Evolutionary conservation across 2,329 filamentous ascomycete genomes (phyloP).

Genomic region (Ascochyta lentis): DNA sequence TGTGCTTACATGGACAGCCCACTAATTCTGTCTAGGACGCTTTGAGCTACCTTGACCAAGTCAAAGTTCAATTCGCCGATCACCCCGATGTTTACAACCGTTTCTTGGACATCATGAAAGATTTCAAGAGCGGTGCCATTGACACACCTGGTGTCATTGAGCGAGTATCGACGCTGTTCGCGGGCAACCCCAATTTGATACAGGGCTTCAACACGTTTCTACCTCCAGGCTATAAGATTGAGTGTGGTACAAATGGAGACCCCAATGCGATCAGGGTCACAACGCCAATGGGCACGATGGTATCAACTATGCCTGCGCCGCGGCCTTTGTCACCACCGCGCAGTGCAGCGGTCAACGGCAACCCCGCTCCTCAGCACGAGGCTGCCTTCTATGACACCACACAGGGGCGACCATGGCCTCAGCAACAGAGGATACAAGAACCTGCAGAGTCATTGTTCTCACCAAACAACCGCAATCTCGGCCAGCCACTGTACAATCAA

Average conservation of each 20-base stretch:
- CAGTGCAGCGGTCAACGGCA: slow-evolving; percentile 64
- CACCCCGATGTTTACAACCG: slow-evolving; percentile 97
- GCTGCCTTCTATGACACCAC: slow-evolving; percentile 45
- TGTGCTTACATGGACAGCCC: slow-evolving; percentile 1
- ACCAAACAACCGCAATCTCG: slow-evolving; percentile 53
- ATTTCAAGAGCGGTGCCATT: slow-evolving; percentile 99
- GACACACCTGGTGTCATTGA: slow-evolving; percentile 98
- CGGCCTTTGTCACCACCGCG: slow-evolving; percentile 55
- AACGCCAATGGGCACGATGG: slow-evolving; percentile 96
- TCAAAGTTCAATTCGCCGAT: slow-evolving; percentile 97
- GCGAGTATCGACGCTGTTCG: slow-evolving; percentile 92
- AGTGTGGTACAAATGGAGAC: slow-evolving; percentile 92
- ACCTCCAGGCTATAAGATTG: slow-evolving; percentile 93
- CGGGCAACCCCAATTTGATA: slow-evolving; percentile 92
- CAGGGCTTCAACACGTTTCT: slow-evolving; percentile 99
- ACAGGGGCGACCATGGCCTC: slow-evolving; percentile 50
- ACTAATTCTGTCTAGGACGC: slow-evolving; percentile 64
- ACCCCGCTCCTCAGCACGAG: slow-evolving; percentile 52
- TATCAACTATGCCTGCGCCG: slow-evolving; percentile 76
- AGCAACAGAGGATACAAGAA: slow-evolving; percentile 41
- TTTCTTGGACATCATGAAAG: slow-evolving; percentile 99
- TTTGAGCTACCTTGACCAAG: slow-evolving; percentile 94
- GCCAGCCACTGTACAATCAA: slow-evolving; percentile 46
- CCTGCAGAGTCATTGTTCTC: slow-evolving; percentile 51
- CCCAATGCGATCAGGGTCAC: slow-evolving; percentile 96